These are phyloP conservation scores for Daphne laureola DNA, from an alignment of 441 rosid genomes.

Conservation along the genomic window DNA sequence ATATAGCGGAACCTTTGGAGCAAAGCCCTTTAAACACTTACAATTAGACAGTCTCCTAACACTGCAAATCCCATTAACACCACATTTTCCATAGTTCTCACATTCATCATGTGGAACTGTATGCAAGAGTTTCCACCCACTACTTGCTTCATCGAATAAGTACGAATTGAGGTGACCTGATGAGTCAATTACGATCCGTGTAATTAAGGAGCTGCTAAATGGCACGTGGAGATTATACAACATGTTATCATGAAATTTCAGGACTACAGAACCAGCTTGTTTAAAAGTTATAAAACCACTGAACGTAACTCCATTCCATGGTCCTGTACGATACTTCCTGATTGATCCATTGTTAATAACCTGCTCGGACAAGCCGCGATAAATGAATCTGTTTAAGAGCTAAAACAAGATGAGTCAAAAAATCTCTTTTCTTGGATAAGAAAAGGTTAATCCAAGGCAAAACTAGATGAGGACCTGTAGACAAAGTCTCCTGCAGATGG, in stretches of 20 bases:
- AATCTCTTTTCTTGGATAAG: background rate
- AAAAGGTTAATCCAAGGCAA: conserved; percentile 14
- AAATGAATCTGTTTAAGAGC: too few species aligned
- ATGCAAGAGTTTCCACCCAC: background rate
- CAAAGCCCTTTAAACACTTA: conserved; percentile 13
- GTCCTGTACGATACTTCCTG: conserved; percentile 3
- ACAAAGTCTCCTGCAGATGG: conserved; percentile 19
- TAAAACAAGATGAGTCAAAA: too few species aligned
- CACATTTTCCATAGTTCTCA: conserved; percentile 9
- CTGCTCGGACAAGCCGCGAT: background rate
- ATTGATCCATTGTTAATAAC: background rate
- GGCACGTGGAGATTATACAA: background rate
- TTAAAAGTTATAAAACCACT: conserved; percentile 3
- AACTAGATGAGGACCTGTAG: background rate
- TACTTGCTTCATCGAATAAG: background rate
- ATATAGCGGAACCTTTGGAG: background rate
- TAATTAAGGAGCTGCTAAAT: background rate
- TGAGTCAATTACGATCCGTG: background rate
- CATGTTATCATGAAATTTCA: too few species aligned
- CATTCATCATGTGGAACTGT: conserved; percentile 4
- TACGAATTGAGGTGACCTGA: conserved; percentile 4
- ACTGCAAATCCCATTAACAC: conserved; percentile 11
- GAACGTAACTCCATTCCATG: conserved; percentile 8
- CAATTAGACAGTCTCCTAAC: background rate
- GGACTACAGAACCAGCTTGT: background rate